Conservation (phyloP, 805 yeast genomes). For the Hanseniaspora valbyensis region DNA sequence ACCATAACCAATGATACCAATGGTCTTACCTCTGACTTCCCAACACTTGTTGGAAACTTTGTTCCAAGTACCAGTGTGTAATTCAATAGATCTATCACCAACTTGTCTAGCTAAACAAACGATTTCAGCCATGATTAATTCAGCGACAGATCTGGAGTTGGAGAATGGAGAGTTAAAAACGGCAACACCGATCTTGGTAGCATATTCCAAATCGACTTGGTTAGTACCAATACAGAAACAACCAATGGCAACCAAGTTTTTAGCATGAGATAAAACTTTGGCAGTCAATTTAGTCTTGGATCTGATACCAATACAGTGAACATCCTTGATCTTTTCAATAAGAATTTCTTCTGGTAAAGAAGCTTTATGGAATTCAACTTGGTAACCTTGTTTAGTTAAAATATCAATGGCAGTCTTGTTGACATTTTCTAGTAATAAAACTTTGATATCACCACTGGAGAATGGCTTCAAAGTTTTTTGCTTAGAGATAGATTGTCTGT, state of each 20-base stretch:
- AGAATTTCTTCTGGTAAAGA: slow-evolving; percentile 87
- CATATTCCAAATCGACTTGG: slow-evolving; percentile 86
- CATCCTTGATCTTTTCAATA: slow-evolving; percentile 84
- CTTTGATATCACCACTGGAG: slow-evolving; percentile 88
- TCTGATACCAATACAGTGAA: slow-evolving; percentile 95
- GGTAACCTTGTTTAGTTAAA: slow-evolving; percentile 84
- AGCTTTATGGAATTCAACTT: slow-evolving; percentile 84
- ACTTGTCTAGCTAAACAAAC: slow-evolving; percentile 90
- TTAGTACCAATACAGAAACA: slow-evolving; percentile 99
- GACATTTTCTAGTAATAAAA: slow-evolving; percentile 82
- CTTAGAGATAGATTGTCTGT: slow-evolving; percentile 34
- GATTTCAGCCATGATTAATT: slow-evolving; percentile 89
- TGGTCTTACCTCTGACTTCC: slow-evolving; percentile 98
- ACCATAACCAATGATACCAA: slow-evolving; percentile 95
- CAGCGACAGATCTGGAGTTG: slow-evolving; percentile 97
- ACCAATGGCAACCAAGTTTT: slow-evolving; percentile 80
- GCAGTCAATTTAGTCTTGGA: slow-evolving; percentile 86
- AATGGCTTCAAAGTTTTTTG: slow-evolving; percentile 84
- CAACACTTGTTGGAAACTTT: slow-evolving; percentile 90
- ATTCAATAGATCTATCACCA: slow-evolving; percentile 90
- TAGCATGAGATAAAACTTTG: slow-evolving; percentile 71
- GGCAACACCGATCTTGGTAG: slow-evolving; percentile 87
- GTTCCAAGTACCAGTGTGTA: slow-evolving; percentile 97
- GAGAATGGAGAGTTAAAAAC: slow-evolving; percentile 98
- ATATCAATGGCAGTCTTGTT: slow-evolving; percentile 84